Evolutionary conservation across 2,329 filamentous ascomycete species (phyloP), one percentile per base, ranked within the genome.

Genomic region (Ophiostoma sp.): DNA sequence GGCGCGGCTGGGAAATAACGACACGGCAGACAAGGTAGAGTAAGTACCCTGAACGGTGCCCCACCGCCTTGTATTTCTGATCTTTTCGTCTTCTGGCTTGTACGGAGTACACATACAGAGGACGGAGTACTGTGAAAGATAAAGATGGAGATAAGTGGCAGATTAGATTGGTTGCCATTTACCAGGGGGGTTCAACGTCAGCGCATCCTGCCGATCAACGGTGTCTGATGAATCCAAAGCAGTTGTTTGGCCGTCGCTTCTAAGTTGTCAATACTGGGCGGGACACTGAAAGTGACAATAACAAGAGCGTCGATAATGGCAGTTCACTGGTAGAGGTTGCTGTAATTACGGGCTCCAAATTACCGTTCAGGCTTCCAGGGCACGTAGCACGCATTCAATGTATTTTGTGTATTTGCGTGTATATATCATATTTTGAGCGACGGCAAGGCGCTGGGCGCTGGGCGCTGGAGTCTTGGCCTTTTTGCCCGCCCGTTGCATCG

Each of bases 151-250:
- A 25, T 22, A 39, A n/a, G 17, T 50, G 42, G 63, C 39, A 48
- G 39, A 50, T 48, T 50, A 48, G 25, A 66, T 66, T 66, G 64
- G 45, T 28, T 50, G 64, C 64, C 61, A 66, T 45, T 45, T 33
- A 25, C 61, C 39, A 48, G 63, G 42, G 61, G 42, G 45, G 15
- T 19, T 50, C 64, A 50, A 68, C 64, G 64, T 48, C 64, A 68
- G 64, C 64, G 45, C 42, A 68, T 68, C 42, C 63, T 68, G 64
- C 42, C 25, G 36, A 66, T 66, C 61, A 15, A 19, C 55, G 55
- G 3, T 28, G 28, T 59, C 55, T 25, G 55, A 57, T 57, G 55
- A 57, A 57, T 31, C 55, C 55, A 33, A 59, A 59, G 28, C 25
- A 57, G 28, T 28, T 9, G 57, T 7, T 63, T 8, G 31, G 33